Evolutionary conservation across 306 rosid species (phyloP), one percentile per base, ranked within the genome.

Genomic region (Coriaria nepalensis): DNA sequence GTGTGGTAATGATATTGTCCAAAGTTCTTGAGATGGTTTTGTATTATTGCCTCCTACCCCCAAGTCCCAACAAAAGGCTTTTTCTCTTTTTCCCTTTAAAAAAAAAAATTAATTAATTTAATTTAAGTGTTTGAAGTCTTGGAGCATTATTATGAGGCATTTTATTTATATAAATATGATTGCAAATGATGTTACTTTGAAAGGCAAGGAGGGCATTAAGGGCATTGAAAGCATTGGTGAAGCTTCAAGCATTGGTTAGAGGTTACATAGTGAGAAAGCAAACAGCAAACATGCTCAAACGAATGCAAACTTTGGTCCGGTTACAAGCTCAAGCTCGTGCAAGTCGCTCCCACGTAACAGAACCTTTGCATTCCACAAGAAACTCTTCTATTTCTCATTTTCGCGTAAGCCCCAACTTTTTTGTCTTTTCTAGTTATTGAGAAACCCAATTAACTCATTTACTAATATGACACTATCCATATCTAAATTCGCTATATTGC

Each of bases 131-230:
- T 40, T 13, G 46, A 45, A 41, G 7, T 51, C 45, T 35, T 13
- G 14, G 45, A 11, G 9, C 12, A 45, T 57, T 13, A 57, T 57
- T 57, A 4, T 57, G 44, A 29, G 14, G 9, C 9, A 8, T 0
- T 0, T 7, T 9, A 40, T 50, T 43, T 13, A n/a, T 2, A 5
- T 47, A 60, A 37, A 20, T 15, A 47, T 36, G 37, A 6, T 10
- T 37, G 41, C 2, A 3, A 34, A 40, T 50, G 15, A 37, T 8
- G 34, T 42, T 40, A 50, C 58, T 53, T 65, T 33, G 6, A 61
- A 55, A 90, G 98, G 95, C 95, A 58, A 90, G 83, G 76, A 81
- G 98, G 57, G 98, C 98, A 6, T 49, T 90, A 39, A 80, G 80
- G 66, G 95, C 98, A 57, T 92, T 90, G 6, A 90, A 82, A 62